These are phyloP conservation scores for Keithomyces neogunnii DNA, from an alignment of 2,329 filamentous ascomycete species.

Conservation along the genomic window DNA sequence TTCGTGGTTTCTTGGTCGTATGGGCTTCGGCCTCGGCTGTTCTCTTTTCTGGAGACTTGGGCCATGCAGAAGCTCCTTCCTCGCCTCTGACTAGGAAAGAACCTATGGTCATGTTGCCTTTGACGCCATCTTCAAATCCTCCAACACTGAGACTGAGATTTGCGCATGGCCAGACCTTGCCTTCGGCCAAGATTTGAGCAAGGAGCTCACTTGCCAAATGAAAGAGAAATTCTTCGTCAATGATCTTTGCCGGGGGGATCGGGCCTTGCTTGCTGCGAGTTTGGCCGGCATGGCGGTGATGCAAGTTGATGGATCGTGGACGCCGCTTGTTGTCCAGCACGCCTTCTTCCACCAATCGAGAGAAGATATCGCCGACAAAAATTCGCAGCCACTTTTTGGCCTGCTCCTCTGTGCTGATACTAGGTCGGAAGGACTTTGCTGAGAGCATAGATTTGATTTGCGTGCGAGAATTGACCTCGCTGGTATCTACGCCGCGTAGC, in stretches of 20 bases:
- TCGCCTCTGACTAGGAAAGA: constrained; percentile 74
- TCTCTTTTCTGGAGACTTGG: constrained; percentile 8
- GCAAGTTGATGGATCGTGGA: constrained; percentile 77
- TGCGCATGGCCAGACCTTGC: constrained; percentile 80
- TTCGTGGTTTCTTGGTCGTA: constrained; percentile 21
- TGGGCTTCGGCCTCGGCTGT: constrained; percentile 6
- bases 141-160: constrained; percentile 82
- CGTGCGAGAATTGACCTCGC: constrained; percentile 82
- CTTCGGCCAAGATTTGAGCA: constrained; percentile 68
- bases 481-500: constrained; percentile 76
- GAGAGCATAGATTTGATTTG: constrained; percentile 97
- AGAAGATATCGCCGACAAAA: constrained; percentile 85
- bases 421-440: constrained; percentile 87
- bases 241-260: constrained; percentile 65
- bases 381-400: constrained; percentile 81
- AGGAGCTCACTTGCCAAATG: constrained; percentile 70
- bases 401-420: constrained; percentile 69
- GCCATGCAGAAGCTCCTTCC: constrained; percentile 39
- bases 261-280: constrained; percentile 66
- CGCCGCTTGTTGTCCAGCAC: constrained; percentile 79
- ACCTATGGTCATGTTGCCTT: constrained; percentile 78
- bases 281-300: constrained; percentile 68
- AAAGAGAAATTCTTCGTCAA: constrained; percentile 67
- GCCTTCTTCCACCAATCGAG: constrained; percentile 82
- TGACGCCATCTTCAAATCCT: constrained; percentile 85